A percentile compares a stretch with the other conserved stretches of the same genome.
Evolutionary conservation across 345 rosid species (phyloP).

Genomic region (Raphanus sativus): DNA sequence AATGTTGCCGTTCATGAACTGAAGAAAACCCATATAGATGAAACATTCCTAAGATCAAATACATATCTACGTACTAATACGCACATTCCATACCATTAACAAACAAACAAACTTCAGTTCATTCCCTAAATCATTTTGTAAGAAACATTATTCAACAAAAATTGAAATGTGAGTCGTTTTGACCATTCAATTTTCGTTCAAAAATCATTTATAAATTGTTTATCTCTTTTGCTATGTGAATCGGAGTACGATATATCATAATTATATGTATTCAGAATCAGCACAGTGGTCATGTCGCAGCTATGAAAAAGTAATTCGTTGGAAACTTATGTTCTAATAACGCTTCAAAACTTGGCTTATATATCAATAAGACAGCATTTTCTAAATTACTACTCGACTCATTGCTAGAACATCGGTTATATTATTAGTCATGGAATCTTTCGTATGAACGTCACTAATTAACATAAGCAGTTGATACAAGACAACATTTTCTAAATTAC

Average conservation of each 20-base stretch:
- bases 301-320: neutral
- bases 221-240: neutral
- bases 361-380: neutral
- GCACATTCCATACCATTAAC: neutral
- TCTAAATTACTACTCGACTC: neutral
- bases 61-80: neutral
- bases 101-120: neutral
- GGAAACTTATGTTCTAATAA: neutral
- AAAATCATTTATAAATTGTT: neutral
- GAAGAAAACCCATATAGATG: constrained; percentile 9
- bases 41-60: constrained; percentile 10
- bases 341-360: neutral
- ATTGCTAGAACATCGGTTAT: neutral
- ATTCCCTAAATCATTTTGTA: neutral
- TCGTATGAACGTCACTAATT: neutral
- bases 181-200: neutral
- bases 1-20: neutral
- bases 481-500: neutral
- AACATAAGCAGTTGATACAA: neutral
- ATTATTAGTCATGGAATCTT: neutral
- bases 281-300: neutral
- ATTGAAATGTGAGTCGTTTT: neutral
- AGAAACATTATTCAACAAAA: neutral
- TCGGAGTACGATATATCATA: neutral
- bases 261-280: neutral